These are phyloP conservation scores for Cryphonectria radicalis DNA, from an alignment of 2,329 filamentous ascomycete genomes.

Conservation along the genomic window DNA sequence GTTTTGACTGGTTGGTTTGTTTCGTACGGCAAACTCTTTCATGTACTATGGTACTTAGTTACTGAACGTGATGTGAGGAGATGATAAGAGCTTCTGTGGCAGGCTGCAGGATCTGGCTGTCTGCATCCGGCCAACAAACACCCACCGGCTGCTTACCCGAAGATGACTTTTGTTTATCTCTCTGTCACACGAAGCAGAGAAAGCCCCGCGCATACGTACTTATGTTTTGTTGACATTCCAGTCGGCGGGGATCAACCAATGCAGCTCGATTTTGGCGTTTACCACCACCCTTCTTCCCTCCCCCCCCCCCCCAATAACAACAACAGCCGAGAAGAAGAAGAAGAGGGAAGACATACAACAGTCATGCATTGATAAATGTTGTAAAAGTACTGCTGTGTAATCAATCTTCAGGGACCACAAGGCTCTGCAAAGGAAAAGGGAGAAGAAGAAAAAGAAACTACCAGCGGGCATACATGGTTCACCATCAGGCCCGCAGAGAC, in stretches of 20 bases:
- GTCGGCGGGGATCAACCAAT: too few relatives aligned
- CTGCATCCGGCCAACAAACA: not conserved
- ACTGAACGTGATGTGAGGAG: not conserved
- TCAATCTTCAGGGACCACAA: not conserved
- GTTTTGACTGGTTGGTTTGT: not conserved
- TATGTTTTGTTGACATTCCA: not conserved
- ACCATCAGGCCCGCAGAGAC: not conserved
- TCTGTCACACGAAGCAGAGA: not conserved
- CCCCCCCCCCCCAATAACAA: too few relatives aligned
- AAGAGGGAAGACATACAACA: too few relatives aligned
- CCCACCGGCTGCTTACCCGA: too few relatives aligned
- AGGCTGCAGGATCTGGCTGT: not conserved
- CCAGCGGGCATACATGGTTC: not conserved
- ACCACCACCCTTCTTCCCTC: not conserved
- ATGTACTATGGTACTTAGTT: not conserved
- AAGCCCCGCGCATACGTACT: not conserved
- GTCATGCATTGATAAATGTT: too few relatives aligned
- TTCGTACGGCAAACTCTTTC: not conserved
- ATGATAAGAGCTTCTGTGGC: too few relatives aligned
- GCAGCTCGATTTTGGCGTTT: not conserved
- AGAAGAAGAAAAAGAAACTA: not conserved
- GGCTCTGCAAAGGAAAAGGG: too few relatives aligned
- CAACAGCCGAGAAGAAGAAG: not conserved
- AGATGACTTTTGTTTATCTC: too few relatives aligned
- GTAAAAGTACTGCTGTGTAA: not conserved